Conservation (phyloP, 1,284 basidiomycete species). For the Rhodotorula glutinis region DNA sequence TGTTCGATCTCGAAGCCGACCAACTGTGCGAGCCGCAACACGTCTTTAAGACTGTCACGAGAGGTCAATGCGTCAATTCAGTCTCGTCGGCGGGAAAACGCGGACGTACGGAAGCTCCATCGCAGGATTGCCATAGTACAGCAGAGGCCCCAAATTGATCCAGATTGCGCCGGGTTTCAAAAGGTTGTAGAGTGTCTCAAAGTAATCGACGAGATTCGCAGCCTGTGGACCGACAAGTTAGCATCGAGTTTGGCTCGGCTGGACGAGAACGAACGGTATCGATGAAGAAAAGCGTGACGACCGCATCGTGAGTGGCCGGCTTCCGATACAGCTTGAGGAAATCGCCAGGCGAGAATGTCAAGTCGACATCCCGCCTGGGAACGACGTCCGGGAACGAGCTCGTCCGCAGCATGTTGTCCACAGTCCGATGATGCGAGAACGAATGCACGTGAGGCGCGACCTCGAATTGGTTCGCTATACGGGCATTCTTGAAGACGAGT, state of each 20-base stretch:
- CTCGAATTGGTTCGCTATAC: slow-evolving; percentile 52
- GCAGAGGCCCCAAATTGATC: slow-evolving; percentile 65
- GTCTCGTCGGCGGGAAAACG: too few species aligned
- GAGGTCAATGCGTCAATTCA: neutral
- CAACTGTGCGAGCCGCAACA: slow-evolving; percentile 54
- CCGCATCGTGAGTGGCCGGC: slow-evolving; percentile 27
- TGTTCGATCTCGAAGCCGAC: slow-evolving; percentile 55
- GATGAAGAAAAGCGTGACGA: slow-evolving; percentile 67
- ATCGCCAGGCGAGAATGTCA: slow-evolving; percentile 57
- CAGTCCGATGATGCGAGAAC: slow-evolving; percentile 64
- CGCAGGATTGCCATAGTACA: slow-evolving; percentile 59
- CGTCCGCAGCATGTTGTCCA: slow-evolving; percentile 55
- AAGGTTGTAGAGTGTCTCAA: slow-evolving; percentile 26
- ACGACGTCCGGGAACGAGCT: slow-evolving; percentile 61
- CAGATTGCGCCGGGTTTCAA: slow-evolving; percentile 61
- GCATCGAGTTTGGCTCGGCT: too few species aligned
- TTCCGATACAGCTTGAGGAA: slow-evolving; percentile 53
- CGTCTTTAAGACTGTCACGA: slow-evolving; percentile 57
- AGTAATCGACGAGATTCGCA: slow-evolving; percentile 53
- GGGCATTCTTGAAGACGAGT: slow-evolving; percentile 55
- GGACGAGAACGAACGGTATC: too few species aligned
- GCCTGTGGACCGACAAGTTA: too few species aligned
- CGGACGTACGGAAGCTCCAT: slow-evolving; percentile 53
- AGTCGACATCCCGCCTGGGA: slow-evolving; percentile 49
- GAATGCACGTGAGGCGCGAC: slow-evolving; percentile 62